These are phyloP conservation scores for Lentinus brumalis DNA, from an alignment of 768 basidiomycete species.

Conservation along the genomic window DNA sequence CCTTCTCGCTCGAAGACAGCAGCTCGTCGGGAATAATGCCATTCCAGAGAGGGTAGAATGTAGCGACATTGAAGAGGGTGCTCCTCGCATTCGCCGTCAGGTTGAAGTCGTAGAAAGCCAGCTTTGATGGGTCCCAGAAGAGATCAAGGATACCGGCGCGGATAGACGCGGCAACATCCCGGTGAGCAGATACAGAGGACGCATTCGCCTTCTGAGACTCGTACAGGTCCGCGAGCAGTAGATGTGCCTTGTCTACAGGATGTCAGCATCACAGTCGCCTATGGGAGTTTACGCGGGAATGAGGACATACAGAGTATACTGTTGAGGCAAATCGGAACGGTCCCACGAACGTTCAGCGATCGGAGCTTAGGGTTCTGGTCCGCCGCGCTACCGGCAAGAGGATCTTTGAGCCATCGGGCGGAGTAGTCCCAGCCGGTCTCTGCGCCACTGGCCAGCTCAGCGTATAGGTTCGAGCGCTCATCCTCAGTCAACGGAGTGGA, in stretches of 20 bases:
- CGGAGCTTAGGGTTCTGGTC: conserved; percentile 60
- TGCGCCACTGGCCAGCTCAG: conserved; percentile 86
- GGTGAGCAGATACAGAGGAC: conserved; percentile 51
- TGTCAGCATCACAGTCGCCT: background rate
- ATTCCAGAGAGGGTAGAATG: conserved; percentile 86
- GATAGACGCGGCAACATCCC: conserved; percentile 54
- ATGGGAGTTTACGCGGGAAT: conserved; percentile 15
- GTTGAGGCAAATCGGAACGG: conserved; percentile 79
- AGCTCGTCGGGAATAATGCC: conserved; percentile 81
- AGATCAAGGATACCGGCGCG: conserved; percentile 81
- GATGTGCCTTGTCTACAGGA: conserved; percentile 59
- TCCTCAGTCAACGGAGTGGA: conserved; percentile 59
- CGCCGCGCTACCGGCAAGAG: conserved; percentile 40
- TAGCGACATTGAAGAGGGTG: conserved; percentile 68
- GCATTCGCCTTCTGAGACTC: conserved; percentile 39
- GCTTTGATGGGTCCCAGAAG: conserved; percentile 77
- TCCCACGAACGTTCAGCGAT: conserved; percentile 68
- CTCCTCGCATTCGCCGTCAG: conserved; percentile 66
- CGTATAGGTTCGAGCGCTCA: conserved; percentile 67
- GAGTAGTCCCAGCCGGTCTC: conserved; percentile 68
- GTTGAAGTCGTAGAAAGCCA: conserved; percentile 94
- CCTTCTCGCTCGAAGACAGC: conserved; percentile 51
- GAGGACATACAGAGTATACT: conserved; percentile 72
- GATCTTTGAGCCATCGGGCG: conserved; percentile 43
- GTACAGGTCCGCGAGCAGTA: conserved; percentile 64